Conservation (phyloP, 1,139 yeast species). For the Yamadazyma conglobata region DNA sequence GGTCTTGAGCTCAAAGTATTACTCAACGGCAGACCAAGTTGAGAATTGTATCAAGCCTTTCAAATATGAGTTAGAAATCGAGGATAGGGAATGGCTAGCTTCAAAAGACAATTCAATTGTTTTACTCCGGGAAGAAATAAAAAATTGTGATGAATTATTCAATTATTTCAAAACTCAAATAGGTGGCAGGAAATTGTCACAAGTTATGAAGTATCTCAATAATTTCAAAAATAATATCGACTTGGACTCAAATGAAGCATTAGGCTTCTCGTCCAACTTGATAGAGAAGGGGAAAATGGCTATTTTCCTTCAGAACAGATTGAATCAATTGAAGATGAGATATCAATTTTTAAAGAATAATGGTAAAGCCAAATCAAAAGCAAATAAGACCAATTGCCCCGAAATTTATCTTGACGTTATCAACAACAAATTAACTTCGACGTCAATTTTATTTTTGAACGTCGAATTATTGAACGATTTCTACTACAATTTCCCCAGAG, state of each 20-base stretch:
- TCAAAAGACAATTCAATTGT: slow-evolving; percentile 76
- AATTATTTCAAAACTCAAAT: slow-evolving; percentile 62
- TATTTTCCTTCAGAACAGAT: slow-evolving; percentile 71
- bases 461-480: slow-evolving; percentile 93
- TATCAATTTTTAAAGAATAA: slow-evolving; percentile 72
- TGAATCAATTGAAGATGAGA: slow-evolving; percentile 70
- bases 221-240: slow-evolving; percentile 42
- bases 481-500: slow-evolving; percentile 93
- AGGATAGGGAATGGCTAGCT: slow-evolving; percentile 87
- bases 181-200: slow-evolving; percentile 80
- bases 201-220: slow-evolving; percentile 74
- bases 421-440: slow-evolving; percentile 83
- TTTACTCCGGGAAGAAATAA: slow-evolving; percentile 76
- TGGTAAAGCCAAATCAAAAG: slow-evolving; percentile 68
- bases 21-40: slow-evolving; percentile 95
- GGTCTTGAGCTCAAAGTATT: slow-evolving; percentile 74
- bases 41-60: slow-evolving; percentile 97
- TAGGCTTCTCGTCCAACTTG: slow-evolving; percentile 72
- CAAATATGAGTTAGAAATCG: slow-evolving; percentile 94
- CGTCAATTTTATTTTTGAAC: slow-evolving; percentile 88
- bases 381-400: slow-evolving; percentile 87
- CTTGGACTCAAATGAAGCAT: slow-evolving; percentile 53
- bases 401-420: slow-evolving; percentile 92
- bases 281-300: slow-evolving; percentile 81
- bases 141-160: slow-evolving; percentile 73